Base-by-base conservation (phyloP, 305 asterid species). In the Lippia alba region DNA sequence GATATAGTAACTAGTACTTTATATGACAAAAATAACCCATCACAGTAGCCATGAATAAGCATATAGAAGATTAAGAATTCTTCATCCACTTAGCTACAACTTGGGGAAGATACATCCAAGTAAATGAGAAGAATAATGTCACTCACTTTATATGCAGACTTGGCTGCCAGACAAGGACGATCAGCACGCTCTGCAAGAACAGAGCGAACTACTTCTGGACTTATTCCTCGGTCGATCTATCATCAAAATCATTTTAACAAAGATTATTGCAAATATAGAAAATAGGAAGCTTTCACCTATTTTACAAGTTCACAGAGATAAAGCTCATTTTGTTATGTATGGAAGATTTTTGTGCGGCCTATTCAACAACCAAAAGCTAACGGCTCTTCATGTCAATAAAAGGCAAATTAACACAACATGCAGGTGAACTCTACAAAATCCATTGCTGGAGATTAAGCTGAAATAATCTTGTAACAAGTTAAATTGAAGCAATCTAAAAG, bases 191-290 rank as follows among this genome's bases (percentile, higher is more conserved):
- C 97, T 17, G 87, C 89, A 64, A 94, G 91, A 74, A 94, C 86
- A 70, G 97, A 83, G 50, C 97, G 96, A 68, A 94, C 97, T 33
- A 88, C 83, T 74, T 94, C 99, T 40, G 99, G 96, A 82, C 80
- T 81, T 72, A 85, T 74, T 74, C 94, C 97, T 76, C 78, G 86
- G 83, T 94, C 97, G 46, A 91, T 74, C 99, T 94, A 91, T 60
- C 61, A 70, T 58, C 60, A 79, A 71, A 44, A 54, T 41, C 61
- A n/a, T 66, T 49, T 20, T 24, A 24, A 24, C 57, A 60, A 18
- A 33, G 33, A 53, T 51, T 65, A 69, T 17, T 41, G 63, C 44
- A 71, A 63, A 33, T 51, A 19, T 58, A 41, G 48, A 46, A 8
- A 15, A 45, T 41, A 11, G 57, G 63, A 71, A 39, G 7, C 61